Percentiles rank a stretch among this genome's conserved stretches.
phyloP scores from a whole-genome alignment of 2,329 filamentous ascomycete species.

The Penicillium sp. region DNA sequence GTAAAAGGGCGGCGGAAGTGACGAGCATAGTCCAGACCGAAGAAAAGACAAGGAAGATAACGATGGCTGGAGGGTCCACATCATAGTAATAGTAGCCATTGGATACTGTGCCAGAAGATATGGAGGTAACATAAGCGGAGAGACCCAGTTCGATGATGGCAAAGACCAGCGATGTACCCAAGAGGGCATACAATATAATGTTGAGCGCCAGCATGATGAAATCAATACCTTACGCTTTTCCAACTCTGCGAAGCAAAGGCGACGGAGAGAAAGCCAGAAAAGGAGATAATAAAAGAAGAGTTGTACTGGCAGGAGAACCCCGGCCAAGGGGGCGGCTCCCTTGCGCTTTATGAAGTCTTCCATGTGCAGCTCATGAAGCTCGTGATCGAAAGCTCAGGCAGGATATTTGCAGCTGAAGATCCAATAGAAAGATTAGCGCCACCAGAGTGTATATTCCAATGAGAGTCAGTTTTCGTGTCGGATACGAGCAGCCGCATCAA shows the following conservation, averaged over 20 bases:
- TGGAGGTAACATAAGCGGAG: conserved; percentile 18
- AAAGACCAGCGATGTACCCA: conserved; percentile 25
- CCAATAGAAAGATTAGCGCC: conserved; percentile 1
- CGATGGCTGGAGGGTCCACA: conserved; percentile 18
- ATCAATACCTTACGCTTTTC: neutral
- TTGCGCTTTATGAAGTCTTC: conserved; percentile 13
- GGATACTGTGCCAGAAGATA: conserved; percentile 5
- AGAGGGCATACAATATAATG: conserved; percentile 24
- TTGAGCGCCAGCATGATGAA: conserved; percentile 22
- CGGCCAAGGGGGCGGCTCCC: conserved; percentile 2
- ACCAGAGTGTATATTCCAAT: conserved; percentile 6
- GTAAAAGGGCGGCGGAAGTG: conserved; percentile 16
- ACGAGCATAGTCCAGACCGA: conserved; percentile 29
- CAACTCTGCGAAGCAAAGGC: neutral
- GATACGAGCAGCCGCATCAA: conserved; percentile 19
- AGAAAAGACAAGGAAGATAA: conserved; percentile 26
- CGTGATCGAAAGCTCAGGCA: neutral
- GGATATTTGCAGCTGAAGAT: neutral
- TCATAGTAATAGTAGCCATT: conserved; percentile 15
- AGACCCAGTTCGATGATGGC: conserved; percentile 31
- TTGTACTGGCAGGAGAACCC: neutral
- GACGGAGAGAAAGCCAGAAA: neutral
- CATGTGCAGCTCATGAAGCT: conserved; percentile 10
- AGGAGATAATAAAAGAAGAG: neutral
- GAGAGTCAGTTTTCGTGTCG: neutral